Evolutionary conservation across 352 stramenopile species (phyloP).

Genomic region (Halophytophthora polymorphica): DNA sequence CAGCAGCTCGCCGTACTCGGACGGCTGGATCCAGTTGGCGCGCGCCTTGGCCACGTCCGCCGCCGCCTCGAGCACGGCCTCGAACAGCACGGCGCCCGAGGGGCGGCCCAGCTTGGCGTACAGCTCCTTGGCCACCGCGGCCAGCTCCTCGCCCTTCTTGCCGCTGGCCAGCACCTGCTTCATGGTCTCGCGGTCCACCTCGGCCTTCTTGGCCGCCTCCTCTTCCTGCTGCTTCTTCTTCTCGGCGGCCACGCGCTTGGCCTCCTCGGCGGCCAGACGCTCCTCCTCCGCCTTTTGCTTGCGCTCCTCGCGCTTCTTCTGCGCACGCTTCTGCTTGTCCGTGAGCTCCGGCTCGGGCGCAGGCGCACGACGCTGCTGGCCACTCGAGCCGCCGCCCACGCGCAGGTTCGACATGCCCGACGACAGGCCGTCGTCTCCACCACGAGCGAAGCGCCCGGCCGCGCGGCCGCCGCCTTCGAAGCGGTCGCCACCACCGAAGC

Average conservation of each 20-base stretch:
- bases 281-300: conserved; percentile 85
- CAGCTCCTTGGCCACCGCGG: conserved; percentile 42
- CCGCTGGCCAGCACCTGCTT: conserved; percentile 54
- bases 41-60: conserved; percentile 72
- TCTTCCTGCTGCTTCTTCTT: conserved; percentile 58
- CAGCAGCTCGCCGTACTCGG: conserved; percentile 61
- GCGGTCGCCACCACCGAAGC: conserved; percentile 24
- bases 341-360: conserved; percentile 15
- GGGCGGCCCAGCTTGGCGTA: conserved; percentile 45
- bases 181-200: conserved; percentile 52
- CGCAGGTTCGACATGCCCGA: conserved; percentile 42
- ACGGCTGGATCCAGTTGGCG: conserved; percentile 74
- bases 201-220: conserved; percentile 41
- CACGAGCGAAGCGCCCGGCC: conserved; percentile 35
- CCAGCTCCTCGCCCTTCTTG: conserved; percentile 68
- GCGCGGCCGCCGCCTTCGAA: conserved; percentile 23
- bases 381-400: conserved; percentile 21
- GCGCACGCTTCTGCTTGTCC: conserved; percentile 56
- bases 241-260: conserved; percentile 56
- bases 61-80: conserved; percentile 43
- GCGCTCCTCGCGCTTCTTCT: conserved; percentile 71
- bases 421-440: conserved; percentile 32
- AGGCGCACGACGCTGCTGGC: conserved; percentile 16
- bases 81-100: conserved; percentile 49
- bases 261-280: conserved; percentile 53